These are phyloP conservation scores for Mediolabrus comicus DNA, from an alignment of 108 stramenopile species.

Conservation along the genomic window DNA sequence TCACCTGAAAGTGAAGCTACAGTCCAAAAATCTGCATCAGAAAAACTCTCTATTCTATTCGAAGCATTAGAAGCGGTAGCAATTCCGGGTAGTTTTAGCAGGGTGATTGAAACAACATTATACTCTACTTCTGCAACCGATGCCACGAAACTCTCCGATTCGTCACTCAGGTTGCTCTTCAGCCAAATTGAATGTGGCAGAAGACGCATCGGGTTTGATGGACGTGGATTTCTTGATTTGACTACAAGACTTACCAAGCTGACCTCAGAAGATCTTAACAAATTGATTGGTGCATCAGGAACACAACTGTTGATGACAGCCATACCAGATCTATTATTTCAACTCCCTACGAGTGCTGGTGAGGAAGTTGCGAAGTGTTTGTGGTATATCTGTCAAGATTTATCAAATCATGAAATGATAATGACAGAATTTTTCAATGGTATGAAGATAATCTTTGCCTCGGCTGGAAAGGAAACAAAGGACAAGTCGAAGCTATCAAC, in stretches of 20 bases:
- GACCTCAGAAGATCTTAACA: conserved; percentile 23
- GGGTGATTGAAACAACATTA: conserved; percentile 32
- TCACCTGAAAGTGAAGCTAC: neutral
- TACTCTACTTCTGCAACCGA: conserved; percentile 4
- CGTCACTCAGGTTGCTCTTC: conserved; percentile 50
- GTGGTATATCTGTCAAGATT: conserved; percentile 41
- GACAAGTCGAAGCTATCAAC: conserved; percentile 19
- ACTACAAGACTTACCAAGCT: conserved; percentile 50
- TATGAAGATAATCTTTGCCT: conserved; percentile 17
- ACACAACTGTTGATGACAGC: conserved; percentile 37
- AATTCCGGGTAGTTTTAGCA: conserved; percentile 31
- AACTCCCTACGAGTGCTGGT: conserved; percentile 51
- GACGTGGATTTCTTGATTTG: conserved; percentile 62
- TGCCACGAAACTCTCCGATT: conserved; percentile 27
- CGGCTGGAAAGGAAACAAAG: conserved; percentile 25
- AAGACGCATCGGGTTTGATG: conserved; percentile 66
- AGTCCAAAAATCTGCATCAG: neutral
- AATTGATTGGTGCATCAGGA: conserved; percentile 26
- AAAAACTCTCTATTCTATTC: conserved; percentile 17
- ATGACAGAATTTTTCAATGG: conserved; percentile 26
- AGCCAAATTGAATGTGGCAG: conserved; percentile 64
- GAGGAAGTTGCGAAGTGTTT: conserved; percentile 40
- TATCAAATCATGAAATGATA: neutral
- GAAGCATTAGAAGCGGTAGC: conserved; percentile 14
- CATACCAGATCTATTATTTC: conserved; percentile 45